phyloP scores from a whole-genome alignment of 2,329 filamentous ascomycete species.

The Trichophyton schoenleinii region DNA sequence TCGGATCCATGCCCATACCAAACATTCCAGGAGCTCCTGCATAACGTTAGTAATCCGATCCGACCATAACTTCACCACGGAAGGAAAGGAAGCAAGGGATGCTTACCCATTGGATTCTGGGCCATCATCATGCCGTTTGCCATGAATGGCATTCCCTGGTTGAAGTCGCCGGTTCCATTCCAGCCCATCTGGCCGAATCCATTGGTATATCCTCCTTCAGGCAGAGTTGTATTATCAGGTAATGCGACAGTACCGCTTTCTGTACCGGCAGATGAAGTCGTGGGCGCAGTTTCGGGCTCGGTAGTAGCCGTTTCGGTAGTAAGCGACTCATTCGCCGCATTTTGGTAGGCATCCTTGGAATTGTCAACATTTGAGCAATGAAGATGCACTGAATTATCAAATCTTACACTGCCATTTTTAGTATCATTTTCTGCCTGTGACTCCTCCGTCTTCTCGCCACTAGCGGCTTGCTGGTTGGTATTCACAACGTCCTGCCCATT shows the following conservation, averaged over 20 bases:
- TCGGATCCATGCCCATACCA: slow-evolving; percentile 65
- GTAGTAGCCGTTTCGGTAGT: background rate
- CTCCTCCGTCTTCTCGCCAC: background rate
- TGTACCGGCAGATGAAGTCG: background rate
- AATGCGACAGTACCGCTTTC: background rate
- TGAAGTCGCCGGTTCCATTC: slow-evolving; percentile 48
- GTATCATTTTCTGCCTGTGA: background rate
- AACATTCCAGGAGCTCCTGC: slow-evolving; percentile 50
- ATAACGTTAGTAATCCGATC: background rate
- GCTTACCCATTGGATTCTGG: slow-evolving; percentile 82
- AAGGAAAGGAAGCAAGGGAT: slow-evolving; percentile 13
- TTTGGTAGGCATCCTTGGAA: background rate
- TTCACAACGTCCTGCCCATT: background rate
- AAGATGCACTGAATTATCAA: no score
- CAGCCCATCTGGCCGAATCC: slow-evolving; percentile 49
- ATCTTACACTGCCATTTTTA: background rate
- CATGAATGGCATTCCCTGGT: slow-evolving; percentile 55
- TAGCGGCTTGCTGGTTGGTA: background rate
- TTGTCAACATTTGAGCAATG: background rate
- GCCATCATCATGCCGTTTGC: slow-evolving; percentile 42
- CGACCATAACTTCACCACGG: background rate
- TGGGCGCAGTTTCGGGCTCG: background rate
- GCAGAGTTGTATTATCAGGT: background rate
- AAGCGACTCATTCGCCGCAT: background rate
- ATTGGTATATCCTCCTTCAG: slow-evolving; percentile 16